Percentiles rank a stretch among this genome's conserved stretches.
Conservation (phyloP, 2,329 filamentous ascomycete species). For the Fusarium newnesense region DNA sequence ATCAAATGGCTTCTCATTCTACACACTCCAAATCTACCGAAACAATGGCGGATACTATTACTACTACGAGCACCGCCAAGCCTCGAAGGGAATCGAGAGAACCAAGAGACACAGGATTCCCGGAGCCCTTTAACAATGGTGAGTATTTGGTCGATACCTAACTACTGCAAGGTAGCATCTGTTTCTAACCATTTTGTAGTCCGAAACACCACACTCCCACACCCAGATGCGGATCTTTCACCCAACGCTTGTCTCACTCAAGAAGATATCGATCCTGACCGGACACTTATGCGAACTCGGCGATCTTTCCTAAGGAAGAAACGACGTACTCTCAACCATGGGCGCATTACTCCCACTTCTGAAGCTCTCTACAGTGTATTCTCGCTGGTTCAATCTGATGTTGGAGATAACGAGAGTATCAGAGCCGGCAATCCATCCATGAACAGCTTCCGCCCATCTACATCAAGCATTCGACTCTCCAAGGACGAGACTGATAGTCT, state of each 20-base stretch:
- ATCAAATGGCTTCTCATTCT: conserved; percentile 13
- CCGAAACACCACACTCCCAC: conserved; percentile 69
- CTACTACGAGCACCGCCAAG: conserved; percentile 41
- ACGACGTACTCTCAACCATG: conserved; percentile 57
- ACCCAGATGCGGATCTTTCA: conserved; percentile 69
- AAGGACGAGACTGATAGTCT: conserved; percentile 56
- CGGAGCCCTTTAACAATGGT: conserved; percentile 61
- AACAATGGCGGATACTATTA: conserved; percentile 43
- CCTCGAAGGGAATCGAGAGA: conserved; percentile 44
- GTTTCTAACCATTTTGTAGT: conserved; percentile 45
- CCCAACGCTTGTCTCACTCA: conserved; percentile 66
- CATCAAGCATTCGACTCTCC: conserved; percentile 46
- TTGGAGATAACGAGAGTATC: conserved; percentile 35
- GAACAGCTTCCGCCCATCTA: conserved; percentile 47
- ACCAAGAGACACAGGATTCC: conserved; percentile 61
- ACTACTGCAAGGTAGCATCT: background rate
- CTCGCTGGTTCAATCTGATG: conserved; percentile 46
- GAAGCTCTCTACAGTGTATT: conserved; percentile 48
- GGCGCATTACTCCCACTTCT: conserved; percentile 53
- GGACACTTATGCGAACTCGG: conserved; percentile 55
- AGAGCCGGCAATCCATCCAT: conserved; percentile 42
- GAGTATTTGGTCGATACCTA: conserved; percentile 37
- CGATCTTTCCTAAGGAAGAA: conserved; percentile 60
- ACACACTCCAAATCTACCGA: conserved; percentile 36
- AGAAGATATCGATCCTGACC: conserved; percentile 60